Percentiles rank a stretch among this genome's conserved stretches.
phyloP scores from a whole-genome alignment of 2,329 filamentous ascomycete species.

The Gaeumannomyces tritici region DNA sequence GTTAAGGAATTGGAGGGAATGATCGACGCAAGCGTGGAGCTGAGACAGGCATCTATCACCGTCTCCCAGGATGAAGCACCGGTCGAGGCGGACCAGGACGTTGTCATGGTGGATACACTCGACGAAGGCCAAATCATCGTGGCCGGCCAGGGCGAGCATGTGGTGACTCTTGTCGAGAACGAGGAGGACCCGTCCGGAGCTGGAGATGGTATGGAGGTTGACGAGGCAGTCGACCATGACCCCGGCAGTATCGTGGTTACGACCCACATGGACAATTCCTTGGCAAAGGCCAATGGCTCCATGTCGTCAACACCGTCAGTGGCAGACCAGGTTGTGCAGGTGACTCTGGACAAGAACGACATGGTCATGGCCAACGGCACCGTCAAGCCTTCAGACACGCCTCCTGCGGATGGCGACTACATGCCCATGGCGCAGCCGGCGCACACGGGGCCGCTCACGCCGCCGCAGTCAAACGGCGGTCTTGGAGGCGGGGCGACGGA shows the following conservation, averaged over 20 bases:
- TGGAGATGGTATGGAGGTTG: constrained; percentile 17
- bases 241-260: constrained; percentile 35
- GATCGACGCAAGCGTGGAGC: constrained; percentile 57
- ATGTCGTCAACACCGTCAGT: constrained; percentile 18
- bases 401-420: constrained; percentile 39
- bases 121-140: constrained; percentile 37
- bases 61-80: constrained; percentile 24
- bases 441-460: constrained; percentile 47
- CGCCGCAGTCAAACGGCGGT: constrained; percentile 55
- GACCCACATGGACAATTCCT: constrained; percentile 13
- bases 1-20: constrained; percentile 66
- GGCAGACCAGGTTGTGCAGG: constrained; percentile 17
- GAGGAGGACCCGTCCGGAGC: background rate
- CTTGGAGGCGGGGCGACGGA: constrained; percentile 32
- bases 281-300: constrained; percentile 16
- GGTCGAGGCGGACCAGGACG: constrained; percentile 30
- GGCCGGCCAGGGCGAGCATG: constrained; percentile 11
- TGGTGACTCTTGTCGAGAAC: constrained; percentile 22
- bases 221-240: constrained; percentile 7
- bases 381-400: constrained; percentile 27
- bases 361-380: constrained; percentile 16
- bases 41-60: constrained; percentile 30
- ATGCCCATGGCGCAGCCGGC: constrained; percentile 20
- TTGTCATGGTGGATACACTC: constrained; percentile 42
- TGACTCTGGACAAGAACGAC: constrained; percentile 16